Percentiles rank a stretch among this genome's conserved stretches.
phyloP scores from a whole-genome alignment of 768 basidiomycete species.

The Xerocomus brunneocitrinus region DNA sequence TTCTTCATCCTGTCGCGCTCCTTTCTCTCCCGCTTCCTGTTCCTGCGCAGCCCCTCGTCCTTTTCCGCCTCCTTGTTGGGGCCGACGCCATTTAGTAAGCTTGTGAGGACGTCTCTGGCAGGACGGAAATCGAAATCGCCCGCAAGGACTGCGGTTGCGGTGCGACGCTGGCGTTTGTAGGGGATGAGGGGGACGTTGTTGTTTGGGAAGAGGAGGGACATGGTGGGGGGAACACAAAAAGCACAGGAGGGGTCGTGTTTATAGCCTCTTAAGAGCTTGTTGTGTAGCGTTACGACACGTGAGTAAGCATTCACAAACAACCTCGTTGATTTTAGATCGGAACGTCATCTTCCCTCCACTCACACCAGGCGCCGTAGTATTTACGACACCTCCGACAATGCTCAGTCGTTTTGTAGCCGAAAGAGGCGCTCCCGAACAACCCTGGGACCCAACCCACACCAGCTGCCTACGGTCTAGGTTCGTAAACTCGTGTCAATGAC shows the following conservation, averaged over 20 bases:
- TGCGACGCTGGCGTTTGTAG: conserved; percentile 46
- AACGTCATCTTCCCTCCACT: conserved; percentile 7
- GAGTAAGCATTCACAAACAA: conserved; percentile 36
- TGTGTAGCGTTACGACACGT: conserved; percentile 34
- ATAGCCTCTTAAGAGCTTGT: conserved; percentile 31
- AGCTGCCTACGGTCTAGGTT: conserved; percentile 2
- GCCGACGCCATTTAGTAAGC: conserved; percentile 70
- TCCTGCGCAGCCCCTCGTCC: conserved; percentile 52
- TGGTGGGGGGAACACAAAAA: conserved; percentile 17
- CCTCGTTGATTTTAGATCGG: conserved; percentile 32
- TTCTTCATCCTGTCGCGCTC: conserved; percentile 50
- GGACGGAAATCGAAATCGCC: conserved; percentile 69
- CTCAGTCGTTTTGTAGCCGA: too few species aligned
- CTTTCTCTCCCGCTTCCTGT: conserved; percentile 45
- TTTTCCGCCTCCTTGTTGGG: conserved; percentile 61
- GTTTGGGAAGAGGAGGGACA: conserved; percentile 21
- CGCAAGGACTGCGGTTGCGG: conserved; percentile 71
- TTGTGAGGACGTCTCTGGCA: conserved; percentile 71
- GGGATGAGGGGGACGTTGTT: conserved; percentile 13
- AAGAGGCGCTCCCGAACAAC: not conserved
- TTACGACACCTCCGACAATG: not conserved
- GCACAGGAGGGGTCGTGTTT: conserved; percentile 33
- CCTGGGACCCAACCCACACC: not conserved
- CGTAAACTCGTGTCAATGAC: conserved; percentile 15
- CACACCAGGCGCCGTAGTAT: not conserved